Percentiles rank a stretch among this genome's conserved stretches.
phyloP scores from a whole-genome alignment of 148 eudicot genomes.

The Nyssa sinensis region DNA sequence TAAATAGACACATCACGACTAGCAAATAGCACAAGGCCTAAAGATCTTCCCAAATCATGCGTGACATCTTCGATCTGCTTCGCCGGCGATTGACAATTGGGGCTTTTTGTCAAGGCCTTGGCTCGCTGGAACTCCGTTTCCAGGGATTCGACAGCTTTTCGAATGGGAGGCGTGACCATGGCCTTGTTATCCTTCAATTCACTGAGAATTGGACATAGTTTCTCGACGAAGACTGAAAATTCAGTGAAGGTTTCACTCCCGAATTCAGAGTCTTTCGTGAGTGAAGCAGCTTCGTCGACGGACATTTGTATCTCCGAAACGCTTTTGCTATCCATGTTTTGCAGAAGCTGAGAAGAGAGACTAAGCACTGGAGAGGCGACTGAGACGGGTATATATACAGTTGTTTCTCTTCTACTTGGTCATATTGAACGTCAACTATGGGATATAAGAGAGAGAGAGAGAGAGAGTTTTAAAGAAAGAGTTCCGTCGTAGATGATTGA shows the following conservation, averaged over 20 bases:
- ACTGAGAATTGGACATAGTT: constrained; percentile 41
- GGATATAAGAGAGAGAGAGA: too few species aligned
- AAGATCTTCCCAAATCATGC: constrained; percentile 58
- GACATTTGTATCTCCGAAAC: constrained; percentile 37
- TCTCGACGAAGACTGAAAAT: constrained; percentile 45
- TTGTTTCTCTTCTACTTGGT: too few species aligned
- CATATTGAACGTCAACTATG: too few species aligned
- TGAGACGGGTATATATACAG: too few species aligned
- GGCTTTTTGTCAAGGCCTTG: constrained; percentile 26
- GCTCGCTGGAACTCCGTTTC: constrained; percentile 50
- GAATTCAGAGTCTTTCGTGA: constrained; percentile 34
- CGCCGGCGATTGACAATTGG: constrained; percentile 12
- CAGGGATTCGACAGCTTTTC: constrained; percentile 54
- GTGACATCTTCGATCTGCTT: constrained; percentile 46
- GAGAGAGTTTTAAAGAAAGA: too few species aligned
- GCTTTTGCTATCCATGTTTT: constrained; percentile 22
- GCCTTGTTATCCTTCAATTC: constrained; percentile 38
- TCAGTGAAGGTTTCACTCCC: constrained; percentile 31
- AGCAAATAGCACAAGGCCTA: constrained; percentile 69
- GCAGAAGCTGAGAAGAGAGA: too few species aligned
- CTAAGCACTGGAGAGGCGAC: too few species aligned
- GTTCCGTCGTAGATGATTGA: too few species aligned
- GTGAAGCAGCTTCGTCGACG: constrained; percentile 41
- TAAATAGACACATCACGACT: constrained; percentile 46
- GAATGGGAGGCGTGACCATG: constrained; percentile 38